Conservation (phyloP, 352 stramenopile species). For the Globisporangium abappressorium region DNA sequence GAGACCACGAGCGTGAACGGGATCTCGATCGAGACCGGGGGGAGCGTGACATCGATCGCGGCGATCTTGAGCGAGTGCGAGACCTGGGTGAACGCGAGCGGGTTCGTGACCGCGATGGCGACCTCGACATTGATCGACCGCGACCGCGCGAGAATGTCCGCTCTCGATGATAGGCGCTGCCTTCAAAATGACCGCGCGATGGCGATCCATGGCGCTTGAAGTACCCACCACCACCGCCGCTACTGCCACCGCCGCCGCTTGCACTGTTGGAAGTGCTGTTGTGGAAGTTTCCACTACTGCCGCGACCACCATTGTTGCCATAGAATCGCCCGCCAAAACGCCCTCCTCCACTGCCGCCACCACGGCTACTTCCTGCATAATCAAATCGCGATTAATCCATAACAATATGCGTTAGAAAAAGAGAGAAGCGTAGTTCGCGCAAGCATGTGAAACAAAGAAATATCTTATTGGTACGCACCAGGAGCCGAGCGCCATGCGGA, state of each 20-base stretch:
- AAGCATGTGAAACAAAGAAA: background rate
- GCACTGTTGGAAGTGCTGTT: constrained; percentile 2
- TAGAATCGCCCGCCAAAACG: constrained; percentile 19
- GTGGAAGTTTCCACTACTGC: background rate
- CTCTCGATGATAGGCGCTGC: constrained; percentile 25
- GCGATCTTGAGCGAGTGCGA: constrained; percentile 33
- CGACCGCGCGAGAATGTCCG: constrained; percentile 38
- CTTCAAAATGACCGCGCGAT: constrained; percentile 26
- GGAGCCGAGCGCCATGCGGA: constrained; percentile 3
- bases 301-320: constrained; percentile 4
- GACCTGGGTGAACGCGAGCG: constrained; percentile 26
- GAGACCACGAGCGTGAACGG: constrained; percentile 55
- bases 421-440: background rate
- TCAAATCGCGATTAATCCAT: background rate
- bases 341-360: constrained; percentile 13
- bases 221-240: constrained; percentile 19
- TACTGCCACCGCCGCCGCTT: constrained; percentile 12
- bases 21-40: constrained; percentile 42
- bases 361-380: constrained; percentile 1
- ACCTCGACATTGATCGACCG: constrained; percentile 54
- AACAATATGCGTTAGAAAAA: background rate
- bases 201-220: constrained; percentile 31
- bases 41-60: constrained; percentile 31
- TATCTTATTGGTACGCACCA: background rate
- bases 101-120: constrained; percentile 33